phyloP scores from a whole-genome alignment of 1,139 yeast genomes.

The Lodderomyces theae region DNA sequence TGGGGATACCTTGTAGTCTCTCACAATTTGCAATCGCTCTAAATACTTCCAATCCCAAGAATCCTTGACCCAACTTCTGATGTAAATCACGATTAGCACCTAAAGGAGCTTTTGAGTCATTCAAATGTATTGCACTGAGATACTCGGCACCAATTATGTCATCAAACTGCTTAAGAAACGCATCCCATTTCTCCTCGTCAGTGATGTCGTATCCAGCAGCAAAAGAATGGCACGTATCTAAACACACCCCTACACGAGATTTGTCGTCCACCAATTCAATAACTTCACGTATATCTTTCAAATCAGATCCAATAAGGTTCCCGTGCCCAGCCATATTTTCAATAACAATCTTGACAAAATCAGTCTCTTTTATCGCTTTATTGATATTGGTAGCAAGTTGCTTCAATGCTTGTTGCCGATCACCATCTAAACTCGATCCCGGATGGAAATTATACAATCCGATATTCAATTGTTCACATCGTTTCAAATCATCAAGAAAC shows the following conservation, averaged over 20 bases:
- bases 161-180: constrained; percentile 77
- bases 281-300: constrained; percentile 73
- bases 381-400: constrained; percentile 78
- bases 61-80: constrained; percentile 86
- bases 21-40: constrained; percentile 70
- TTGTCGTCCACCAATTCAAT: constrained; percentile 77
- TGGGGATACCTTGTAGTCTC: constrained; percentile 64
- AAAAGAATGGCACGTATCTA: constrained; percentile 92
- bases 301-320: constrained; percentile 76
- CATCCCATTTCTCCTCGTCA: constrained; percentile 50
- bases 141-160: constrained; percentile 68
- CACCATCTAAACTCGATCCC: constrained; percentile 80
- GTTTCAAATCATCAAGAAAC: constrained; percentile 78
- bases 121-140: constrained; percentile 77
- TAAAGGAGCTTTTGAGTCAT: constrained; percentile 92
- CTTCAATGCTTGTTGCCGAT: constrained; percentile 60
- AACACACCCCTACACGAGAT: constrained; percentile 83
- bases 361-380: constrained; percentile 68
- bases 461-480: constrained; percentile 83
- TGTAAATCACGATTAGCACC: constrained; percentile 91
- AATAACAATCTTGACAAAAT: constrained; percentile 78
- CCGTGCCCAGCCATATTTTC: constrained; percentile 99
- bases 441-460: constrained; percentile 94
- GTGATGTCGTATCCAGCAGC: constrained; percentile 94
- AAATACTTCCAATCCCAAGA: constrained; percentile 81